phyloP scores from a whole-genome alignment of 148 eudicot species.

The Amaranthus cruentus region DNA sequence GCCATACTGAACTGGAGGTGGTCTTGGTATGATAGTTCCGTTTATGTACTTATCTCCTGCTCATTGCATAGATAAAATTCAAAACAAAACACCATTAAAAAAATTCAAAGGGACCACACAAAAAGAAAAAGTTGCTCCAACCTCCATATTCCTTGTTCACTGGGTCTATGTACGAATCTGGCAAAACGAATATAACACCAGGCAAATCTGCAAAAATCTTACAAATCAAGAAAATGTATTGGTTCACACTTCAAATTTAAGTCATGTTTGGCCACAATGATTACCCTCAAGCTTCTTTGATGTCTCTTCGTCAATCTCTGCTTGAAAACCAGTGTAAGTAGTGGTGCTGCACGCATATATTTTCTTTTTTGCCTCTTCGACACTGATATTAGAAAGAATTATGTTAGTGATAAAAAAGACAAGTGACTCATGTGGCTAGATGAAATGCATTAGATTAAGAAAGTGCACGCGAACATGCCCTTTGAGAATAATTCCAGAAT shows the following conservation, averaged over 20 bases:
- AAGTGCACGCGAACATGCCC: not conserved
- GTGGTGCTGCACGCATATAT: conserved; percentile 95
- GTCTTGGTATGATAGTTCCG: conserved; percentile 82
- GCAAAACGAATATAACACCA: conserved; percentile 81
- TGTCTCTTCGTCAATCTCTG: conserved; percentile 64
- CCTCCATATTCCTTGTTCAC: conserved; percentile 97
- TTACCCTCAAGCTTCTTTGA: conserved; percentile 72
- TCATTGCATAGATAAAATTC: conserved; percentile 10
- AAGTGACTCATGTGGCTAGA: not conserved
- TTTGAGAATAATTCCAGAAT: not conserved
- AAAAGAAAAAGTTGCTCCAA: conserved; percentile 19
- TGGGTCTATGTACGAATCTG: conserved; percentile 97
- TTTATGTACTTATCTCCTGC: conserved; percentile 86
- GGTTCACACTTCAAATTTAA: not conserved
- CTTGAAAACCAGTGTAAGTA: conserved; percentile 78
- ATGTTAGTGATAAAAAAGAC: not conserved
- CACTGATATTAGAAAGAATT: conserved; percentile 35
- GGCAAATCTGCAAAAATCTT: conserved; percentile 49
- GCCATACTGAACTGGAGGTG: conserved; percentile 76
- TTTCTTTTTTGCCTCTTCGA: conserved; percentile 86
- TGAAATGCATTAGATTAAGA: not conserved
- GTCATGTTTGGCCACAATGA: not conserved
- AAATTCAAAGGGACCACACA: not conserved
- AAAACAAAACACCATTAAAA: not conserved
- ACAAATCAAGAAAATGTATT: not conserved